Percentiles rank a stretch among this genome's conserved stretches.
These are phyloP conservation scores for Zea luxurians DNA, from an alignment of 176 grass and related monocot species.

Conservation along the genomic window DNA sequence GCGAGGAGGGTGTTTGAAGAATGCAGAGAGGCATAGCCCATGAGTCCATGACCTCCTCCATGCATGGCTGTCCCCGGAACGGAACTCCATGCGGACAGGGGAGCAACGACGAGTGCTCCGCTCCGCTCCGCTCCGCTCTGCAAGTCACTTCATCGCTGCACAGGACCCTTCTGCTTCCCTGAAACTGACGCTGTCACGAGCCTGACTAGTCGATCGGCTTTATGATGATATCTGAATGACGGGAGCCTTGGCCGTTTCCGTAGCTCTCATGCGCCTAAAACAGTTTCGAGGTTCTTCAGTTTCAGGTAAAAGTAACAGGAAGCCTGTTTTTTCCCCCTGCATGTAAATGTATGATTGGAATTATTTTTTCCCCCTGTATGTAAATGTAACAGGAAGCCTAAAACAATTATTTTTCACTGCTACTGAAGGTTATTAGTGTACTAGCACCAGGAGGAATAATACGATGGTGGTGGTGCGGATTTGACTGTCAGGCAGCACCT, in stretches of 20 bases:
- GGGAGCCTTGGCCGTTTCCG: background rate
- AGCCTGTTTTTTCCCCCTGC: background rate
- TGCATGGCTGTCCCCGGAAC: background rate
- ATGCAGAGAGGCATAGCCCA: conserved; percentile 14
- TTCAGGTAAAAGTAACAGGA: background rate
- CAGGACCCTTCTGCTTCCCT: background rate
- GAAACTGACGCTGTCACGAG: conserved; percentile 12
- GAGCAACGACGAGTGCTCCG: background rate
- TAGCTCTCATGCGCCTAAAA: conserved; percentile 2
- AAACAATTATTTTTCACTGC: background rate
- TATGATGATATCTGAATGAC: background rate
- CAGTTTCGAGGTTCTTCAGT: background rate
- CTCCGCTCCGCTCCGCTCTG: background rate
- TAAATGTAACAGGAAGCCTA: too few species aligned
- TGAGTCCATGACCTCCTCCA: background rate
- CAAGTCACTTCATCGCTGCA: background rate
- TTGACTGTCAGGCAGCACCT: background rate
- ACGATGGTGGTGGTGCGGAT: background rate
- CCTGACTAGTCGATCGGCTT: background rate
- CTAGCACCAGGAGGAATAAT: background rate
- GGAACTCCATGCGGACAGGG: background rate
- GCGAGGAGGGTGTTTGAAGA: background rate
- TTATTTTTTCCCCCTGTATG: background rate
- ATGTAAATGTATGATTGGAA: too few species aligned
- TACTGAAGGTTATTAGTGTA: too few species aligned